Conservation (phyloP, 1,284 basidiomycete genomes). For the Ustilago esculenta region DNA sequence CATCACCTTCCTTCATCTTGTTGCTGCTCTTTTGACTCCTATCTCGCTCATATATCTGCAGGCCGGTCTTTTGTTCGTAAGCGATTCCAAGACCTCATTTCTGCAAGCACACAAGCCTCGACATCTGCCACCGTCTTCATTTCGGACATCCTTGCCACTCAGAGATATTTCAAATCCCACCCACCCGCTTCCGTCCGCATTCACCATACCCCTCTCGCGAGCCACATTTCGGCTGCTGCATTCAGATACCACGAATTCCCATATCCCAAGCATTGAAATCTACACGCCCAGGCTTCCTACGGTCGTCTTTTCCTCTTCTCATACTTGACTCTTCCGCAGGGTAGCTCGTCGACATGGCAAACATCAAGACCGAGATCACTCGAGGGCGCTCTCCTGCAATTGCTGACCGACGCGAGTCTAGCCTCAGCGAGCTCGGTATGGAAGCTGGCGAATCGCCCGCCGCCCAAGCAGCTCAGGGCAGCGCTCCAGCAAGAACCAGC, state of each 20-base stretch:
- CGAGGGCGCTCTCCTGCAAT: slow-evolving; percentile 42
- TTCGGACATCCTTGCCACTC: background rate
- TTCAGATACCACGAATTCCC: slow-evolving; percentile 3
- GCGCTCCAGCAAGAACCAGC: slow-evolving; percentile 24
- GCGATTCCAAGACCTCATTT: slow-evolving; percentile 5
- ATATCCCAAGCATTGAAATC: background rate
- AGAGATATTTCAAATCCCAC: background rate
- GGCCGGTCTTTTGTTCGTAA: background rate
- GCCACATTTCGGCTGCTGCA: background rate
- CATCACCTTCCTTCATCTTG: slow-evolving; percentile 13
- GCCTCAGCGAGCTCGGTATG: slow-evolving; percentile 14
- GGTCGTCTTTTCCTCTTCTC: no score
- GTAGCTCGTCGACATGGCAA: slow-evolving; percentile 7
- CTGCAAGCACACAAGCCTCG: slow-evolving; percentile 12
- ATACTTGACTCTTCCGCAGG: background rate
- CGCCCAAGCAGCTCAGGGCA: background rate
- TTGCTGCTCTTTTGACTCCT: slow-evolving; percentile 12
- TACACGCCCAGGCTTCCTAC: no score
- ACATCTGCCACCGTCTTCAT: slow-evolving; percentile 8
- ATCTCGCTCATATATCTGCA: slow-evolving; percentile 27
- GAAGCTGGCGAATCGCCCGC: slow-evolving; percentile 15
- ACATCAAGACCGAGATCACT: slow-evolving; percentile 19
- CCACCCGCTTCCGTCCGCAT: slow-evolving; percentile 2
- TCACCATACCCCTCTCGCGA: slow-evolving; percentile 17
- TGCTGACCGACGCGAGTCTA: slow-evolving; percentile 30